A percentile compares a stretch with the other conserved stretches of the same genome.
These are phyloP conservation scores for Ceratocystis variospora DNA, from an alignment of 2,329 filamentous ascomycete genomes.

Conservation along the genomic window DNA sequence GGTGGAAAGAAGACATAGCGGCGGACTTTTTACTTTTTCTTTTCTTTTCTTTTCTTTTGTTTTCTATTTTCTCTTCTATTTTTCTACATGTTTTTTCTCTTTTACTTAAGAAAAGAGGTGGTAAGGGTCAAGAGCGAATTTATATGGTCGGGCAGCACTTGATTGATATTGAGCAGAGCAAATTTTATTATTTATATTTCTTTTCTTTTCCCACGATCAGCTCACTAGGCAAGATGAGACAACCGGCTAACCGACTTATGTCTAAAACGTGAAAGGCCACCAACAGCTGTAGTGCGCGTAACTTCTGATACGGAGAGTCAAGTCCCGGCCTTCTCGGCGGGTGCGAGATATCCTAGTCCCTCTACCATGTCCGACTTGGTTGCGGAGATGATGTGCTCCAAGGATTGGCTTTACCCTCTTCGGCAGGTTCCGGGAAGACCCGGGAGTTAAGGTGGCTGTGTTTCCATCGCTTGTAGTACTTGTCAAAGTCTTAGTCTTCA, in stretches of 20 bases:
- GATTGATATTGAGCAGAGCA: conserved; percentile 9
- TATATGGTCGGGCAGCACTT: conserved; percentile 9
- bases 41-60: conserved; percentile 4
- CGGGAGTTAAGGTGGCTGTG: too few relatives aligned
- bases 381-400: neutral
- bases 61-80: conserved; percentile 6
- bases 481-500: too few relatives aligned
- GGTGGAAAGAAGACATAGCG: neutral
- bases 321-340: conserved; percentile 21
- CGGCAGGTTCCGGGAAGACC: too few relatives aligned
- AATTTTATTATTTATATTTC: neutral
- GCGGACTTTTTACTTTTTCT: neutral
- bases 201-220: neutral
- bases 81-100: neutral
- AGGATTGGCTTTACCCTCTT: neutral
- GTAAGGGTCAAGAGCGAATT: neutral
- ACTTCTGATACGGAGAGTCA: conserved; percentile 22
- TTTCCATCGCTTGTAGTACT: too few relatives aligned
- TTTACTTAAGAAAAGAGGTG: conserved; percentile 2
- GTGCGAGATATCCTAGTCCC: conserved; percentile 9
- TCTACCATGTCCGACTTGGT: conserved; percentile 10
- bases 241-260: too few relatives aligned
- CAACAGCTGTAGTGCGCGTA: too few relatives aligned
- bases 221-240: too few relatives aligned
- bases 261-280: too few relatives aligned